Base-by-base conservation (phyloP, 2,329 filamentous ascomycete species). In the Juglanconis juglandina region DNA sequence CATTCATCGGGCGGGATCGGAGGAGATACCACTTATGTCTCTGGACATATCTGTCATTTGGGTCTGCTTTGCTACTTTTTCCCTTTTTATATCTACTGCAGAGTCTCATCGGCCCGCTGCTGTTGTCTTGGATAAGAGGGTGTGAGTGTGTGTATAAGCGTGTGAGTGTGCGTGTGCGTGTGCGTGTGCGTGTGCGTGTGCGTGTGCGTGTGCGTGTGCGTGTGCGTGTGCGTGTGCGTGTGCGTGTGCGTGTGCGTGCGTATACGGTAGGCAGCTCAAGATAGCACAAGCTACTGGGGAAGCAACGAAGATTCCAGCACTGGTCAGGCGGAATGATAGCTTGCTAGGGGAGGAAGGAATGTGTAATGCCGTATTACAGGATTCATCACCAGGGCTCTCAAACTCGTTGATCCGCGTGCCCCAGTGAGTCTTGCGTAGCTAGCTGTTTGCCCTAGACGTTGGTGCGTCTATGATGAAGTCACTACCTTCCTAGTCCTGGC, bases 11-110 rank as follows among this genome's bases (percentile, higher is more conserved):
- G 61, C 51, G 53, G 60, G 54, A 60, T 60, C 41, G 61, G 61
- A 63, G 58, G 61, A 63, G 46, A 61, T 63, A 61, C 57, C 49
- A 63, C 47, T 55, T 37, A 46, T 53, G 60, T 53, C 54, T 54
- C 46, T 54, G 41, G 50, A 47, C 49, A 53, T 35, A 14, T 17
- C 17, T 46, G 14, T 50, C 24, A 46, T 33, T 51, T 39, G 32
- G 34, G 11, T 51, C 35, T 41, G 17, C 13, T 42, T 53, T 11
- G 9, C 24, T 9, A 39, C 37, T 52, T 39, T 6, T 10, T 44
- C 37, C 32, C 13, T 10, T 13, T 53, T 6, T 17, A 42, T 33
- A 32, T 41, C 24, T 24, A n/a, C 17, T 50, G 4, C 49, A 34
- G 48, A 50, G 32, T 9, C 35, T 52, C 37, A 39, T 39, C 7